Conservation (phyloP, 139 green algal species). For the Closterium sp. region DNA sequence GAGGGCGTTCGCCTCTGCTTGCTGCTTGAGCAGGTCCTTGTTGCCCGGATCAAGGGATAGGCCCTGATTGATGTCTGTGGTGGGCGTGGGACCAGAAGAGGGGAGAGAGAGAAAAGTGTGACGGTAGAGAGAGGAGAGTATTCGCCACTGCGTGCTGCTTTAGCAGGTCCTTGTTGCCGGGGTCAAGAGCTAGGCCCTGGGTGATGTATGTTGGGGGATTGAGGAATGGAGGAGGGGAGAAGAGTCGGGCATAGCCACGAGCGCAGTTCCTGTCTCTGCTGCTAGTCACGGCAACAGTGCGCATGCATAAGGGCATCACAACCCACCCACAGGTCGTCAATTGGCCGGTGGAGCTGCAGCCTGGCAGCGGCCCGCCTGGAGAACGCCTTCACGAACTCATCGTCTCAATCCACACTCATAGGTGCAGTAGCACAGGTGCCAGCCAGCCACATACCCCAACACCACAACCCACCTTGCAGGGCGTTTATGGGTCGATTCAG, state of each 20-base stretch:
- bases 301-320: no score
- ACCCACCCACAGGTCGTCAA: constrained; percentile 11
- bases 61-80: neutral
- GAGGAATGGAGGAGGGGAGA: neutral
- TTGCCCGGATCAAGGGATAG: neutral
- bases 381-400: constrained; percentile 44
- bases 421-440: no score
- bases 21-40: neutral
- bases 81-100: neutral
- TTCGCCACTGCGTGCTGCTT: neutral
- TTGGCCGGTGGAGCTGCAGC: neutral
- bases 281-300: no score
- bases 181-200: neutral
- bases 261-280: no score
- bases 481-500: constrained; percentile 6
- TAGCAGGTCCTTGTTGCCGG: neutral
- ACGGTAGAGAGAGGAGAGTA: no score
- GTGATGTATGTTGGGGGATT: no score
- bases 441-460: no score
- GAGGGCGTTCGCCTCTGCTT: neutral
- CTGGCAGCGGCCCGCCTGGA: neutral
- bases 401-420: constrained; percentile 40
- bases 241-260: no score
- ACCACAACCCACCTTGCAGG: neutral
- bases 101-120: neutral